Evolutionary conservation across 2,329 filamentous ascomycete genomes (phyloP), one percentile per base, ranked within the genome.

Genomic region (Graphilbum fragrans): DNA sequence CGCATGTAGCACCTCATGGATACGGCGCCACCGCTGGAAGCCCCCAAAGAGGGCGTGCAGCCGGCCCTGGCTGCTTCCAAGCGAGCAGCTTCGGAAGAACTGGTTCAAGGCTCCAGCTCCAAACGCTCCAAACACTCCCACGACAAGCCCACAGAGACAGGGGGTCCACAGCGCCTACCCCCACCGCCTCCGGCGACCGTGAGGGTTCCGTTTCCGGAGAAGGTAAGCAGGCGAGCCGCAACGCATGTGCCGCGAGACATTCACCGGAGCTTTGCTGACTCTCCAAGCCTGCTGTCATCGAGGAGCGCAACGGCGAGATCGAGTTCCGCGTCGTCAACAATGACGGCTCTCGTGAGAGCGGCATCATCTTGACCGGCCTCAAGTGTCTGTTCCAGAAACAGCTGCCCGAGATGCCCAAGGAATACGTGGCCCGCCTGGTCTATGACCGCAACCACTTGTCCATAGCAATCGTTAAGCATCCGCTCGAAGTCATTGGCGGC

Each of bases 381-480:
- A 98, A 96, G 59, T 94, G 88, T 57, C 93, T 98, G 49, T 96
- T 98, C 55, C 92, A 98, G 59, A 96, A 96, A 53, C 92, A 98
- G 57, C 70, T 98, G 6, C 92, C 92, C 1, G 96, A 96, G 62
- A 98, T 98, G 92, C 92, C 92, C 14, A 95, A 96, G 61, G 92
- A 96, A 56, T 98, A 98, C 59, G 96, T 98, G 52, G 92, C 92
- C 4, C 84, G 92, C 32, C 77, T 98, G 8, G 92, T 98, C 44
- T 98, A 98, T 63, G 92, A 98, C 61, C 81, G 92, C 40, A 94
- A 88, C 6, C 92, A 98, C 65, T 61, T 96, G 46, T 94, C 86
- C 32, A 94, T 98, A 52, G 92, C 92, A 18, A 96, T 98, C 54
- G 86, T 96, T 52, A 96, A 96, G 67, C 88, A 93, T 53, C 90